phyloP scores from a whole-genome alignment of 495 filamentous ascomycete genomes.

The Aspergillus ellipticus region DNA sequence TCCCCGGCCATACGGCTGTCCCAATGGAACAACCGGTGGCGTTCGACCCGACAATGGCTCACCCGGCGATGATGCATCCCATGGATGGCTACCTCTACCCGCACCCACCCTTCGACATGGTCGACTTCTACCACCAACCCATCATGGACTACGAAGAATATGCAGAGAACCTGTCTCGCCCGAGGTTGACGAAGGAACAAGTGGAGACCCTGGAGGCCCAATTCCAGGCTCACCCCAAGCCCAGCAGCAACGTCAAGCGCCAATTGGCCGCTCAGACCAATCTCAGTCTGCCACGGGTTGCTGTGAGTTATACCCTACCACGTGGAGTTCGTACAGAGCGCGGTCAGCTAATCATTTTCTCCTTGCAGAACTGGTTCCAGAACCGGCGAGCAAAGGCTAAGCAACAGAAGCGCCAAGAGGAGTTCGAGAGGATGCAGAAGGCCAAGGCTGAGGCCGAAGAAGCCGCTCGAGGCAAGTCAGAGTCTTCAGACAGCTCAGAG shows the following conservation, averaged over 20 bases:
- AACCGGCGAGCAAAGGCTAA: conserved; percentile 82
- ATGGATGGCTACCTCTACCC: conserved; percentile 44
- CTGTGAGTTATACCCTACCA: conserved; percentile 50
- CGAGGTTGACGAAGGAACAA: conserved; percentile 77
- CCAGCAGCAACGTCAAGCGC: conserved; percentile 71
- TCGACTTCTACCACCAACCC: conserved; percentile 47
- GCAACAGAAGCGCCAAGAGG: conserved; percentile 68
- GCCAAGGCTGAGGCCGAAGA: conserved; percentile 48
- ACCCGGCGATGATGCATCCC: conserved; percentile 41
- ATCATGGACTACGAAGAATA: conserved; percentile 51
- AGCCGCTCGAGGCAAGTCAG: conserved; percentile 34
- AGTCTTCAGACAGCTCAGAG: conserved; percentile 26
- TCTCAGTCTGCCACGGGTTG: conserved; percentile 70
- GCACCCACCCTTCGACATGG: conserved; percentile 42
- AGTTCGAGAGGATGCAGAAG: conserved; percentile 55
- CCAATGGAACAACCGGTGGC: conserved; percentile 40
- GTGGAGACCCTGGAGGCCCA: conserved; percentile 71
- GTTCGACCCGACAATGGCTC: conserved; percentile 39
- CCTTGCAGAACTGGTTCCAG: conserved; percentile 86
- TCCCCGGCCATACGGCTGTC: conserved; percentile 32
- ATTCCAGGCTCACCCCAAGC: conserved; percentile 73
- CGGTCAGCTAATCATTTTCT: conserved; percentile 15
- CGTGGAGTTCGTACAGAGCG: background rate
- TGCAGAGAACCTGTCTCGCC: conserved; percentile 51
- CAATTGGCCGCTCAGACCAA: conserved; percentile 68